phyloP scores from a whole-genome alignment of 1,284 basidiomycete species.

The Sporisorium iseilematis-ciliati region DNA sequence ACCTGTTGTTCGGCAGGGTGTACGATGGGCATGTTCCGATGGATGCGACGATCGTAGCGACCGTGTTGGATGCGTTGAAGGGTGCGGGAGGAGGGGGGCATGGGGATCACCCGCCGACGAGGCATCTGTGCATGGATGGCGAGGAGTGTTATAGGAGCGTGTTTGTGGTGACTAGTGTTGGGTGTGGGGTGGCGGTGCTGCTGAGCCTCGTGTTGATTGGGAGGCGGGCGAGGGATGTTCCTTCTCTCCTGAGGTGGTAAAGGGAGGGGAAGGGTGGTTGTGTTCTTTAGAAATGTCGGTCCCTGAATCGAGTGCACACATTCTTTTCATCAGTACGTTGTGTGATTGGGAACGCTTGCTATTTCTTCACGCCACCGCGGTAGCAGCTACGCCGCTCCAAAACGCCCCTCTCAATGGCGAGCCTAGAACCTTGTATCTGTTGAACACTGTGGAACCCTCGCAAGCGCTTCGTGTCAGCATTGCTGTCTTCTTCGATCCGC shows the following conservation, averaged over 20 bases:
- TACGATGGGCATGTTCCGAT: constrained; percentile 51
- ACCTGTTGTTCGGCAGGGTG: constrained; percentile 80
- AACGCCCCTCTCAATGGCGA: constrained; percentile 18
- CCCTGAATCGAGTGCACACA: neutral
- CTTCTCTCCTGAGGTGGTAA: constrained; percentile 8
- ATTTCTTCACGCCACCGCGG: neutral
- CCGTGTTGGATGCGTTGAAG: constrained; percentile 2
- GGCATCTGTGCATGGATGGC: constrained; percentile 61
- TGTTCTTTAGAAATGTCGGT: neutral
- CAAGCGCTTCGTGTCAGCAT: neutral
- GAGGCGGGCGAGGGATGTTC: constrained; percentile 27
- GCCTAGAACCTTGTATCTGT: constrained; percentile 26
- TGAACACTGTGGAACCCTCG: constrained; percentile 25
- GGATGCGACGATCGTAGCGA: constrained; percentile 2
- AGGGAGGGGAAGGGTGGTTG: neutral
- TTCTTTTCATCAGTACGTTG: neutral
- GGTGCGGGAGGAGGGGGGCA: neutral
- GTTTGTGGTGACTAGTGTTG: constrained; percentile 58
- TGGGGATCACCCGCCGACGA: constrained; percentile 6
- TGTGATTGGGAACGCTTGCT: too few species aligned
- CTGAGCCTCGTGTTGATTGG: constrained; percentile 54
- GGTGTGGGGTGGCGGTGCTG: constrained; percentile 52
- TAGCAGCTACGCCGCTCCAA: constrained; percentile 14
- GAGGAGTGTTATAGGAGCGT: constrained; percentile 67
- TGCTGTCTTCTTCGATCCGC: too few species aligned